phyloP scores from a whole-genome alignment of 192 early-diverging fungal genomes.

The Podila minutissima region DNA sequence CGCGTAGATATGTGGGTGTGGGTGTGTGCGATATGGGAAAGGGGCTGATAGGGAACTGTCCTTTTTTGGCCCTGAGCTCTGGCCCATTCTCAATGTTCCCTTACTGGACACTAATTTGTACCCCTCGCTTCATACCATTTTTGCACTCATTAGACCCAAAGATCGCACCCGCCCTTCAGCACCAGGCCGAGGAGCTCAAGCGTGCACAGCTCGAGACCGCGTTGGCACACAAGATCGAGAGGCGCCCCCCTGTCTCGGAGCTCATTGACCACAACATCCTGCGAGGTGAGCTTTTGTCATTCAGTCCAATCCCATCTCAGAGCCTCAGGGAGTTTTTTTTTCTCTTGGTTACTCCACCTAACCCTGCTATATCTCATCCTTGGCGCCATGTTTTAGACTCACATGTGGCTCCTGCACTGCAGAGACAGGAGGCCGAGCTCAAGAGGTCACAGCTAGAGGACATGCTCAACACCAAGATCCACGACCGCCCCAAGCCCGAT shows the following conservation, averaged over 20 bases:
- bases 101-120: neutral
- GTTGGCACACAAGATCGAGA: conserved; percentile 68
- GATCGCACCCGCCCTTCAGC: conserved; percentile 59
- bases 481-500: conserved; percentile 54
- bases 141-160: conserved; percentile 49
- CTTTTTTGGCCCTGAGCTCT: neutral
- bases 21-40: too few relatives aligned
- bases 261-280: conserved; percentile 65
- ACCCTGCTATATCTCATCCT: neutral
- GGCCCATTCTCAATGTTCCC: neutral
- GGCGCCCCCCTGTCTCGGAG: conserved; percentile 59
- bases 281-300: conserved; percentile 48
- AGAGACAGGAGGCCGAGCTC: conserved; percentile 55
- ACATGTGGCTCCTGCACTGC: conserved; percentile 60
- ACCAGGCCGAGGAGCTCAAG: conserved; percentile 58
- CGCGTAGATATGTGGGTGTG: too few relatives aligned
- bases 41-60: too few relatives aligned
- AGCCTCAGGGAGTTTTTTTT: too few relatives aligned
- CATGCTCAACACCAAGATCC: conserved; percentile 57
- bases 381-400: conserved; percentile 19
- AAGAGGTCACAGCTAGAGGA: conserved; percentile 58
- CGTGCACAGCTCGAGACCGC: conserved; percentile 59
- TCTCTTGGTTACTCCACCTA: too few relatives aligned
- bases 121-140: neutral
- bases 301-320: neutral